Evolutionary conservation across 164 flowering plant genomes (phyloP).

Genomic region (Buxus sempervirens): DNA sequence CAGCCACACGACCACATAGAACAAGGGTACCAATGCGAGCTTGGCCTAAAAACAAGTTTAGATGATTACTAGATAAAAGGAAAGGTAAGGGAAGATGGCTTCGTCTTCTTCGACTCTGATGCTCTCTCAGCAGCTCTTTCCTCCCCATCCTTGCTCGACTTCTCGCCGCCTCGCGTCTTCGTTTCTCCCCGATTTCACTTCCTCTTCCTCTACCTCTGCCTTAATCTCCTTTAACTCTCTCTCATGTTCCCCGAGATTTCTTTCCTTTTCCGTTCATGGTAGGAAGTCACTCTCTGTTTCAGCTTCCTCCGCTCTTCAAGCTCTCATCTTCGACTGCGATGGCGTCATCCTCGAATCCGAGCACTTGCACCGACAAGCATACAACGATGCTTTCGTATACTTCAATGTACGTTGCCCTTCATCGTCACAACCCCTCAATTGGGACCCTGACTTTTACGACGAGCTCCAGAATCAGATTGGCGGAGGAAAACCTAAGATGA

Average conservation of each 20-base stretch:
- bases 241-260: not conserved
- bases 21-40: too few relatives aligned
- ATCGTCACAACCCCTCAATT: conserved; percentile 47
- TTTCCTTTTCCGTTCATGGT: not conserved
- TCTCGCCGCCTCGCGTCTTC: conserved; percentile 5
- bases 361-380: conserved; percentile 87
- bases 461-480: conserved; percentile 83
- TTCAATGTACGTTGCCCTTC: conserved; percentile 75
- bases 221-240: not conserved
- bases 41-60: too few relatives aligned
- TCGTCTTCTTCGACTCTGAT: conserved; percentile 4
- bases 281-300: conserved; percentile 10
- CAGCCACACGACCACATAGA: too few relatives aligned
- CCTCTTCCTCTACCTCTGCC: conserved; percentile 6
- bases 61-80: too few relatives aligned
- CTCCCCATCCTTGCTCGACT: not conserved
- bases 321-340: conserved; percentile 93
- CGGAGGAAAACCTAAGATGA: conserved; percentile 97
- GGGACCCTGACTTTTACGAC: conserved; percentile 83
- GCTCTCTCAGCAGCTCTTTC: not conserved
- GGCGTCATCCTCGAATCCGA: conserved; percentile 96
- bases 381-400: conserved; percentile 81
- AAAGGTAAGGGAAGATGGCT: not conserved
- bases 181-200: conserved; percentile 2
- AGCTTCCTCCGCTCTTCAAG: conserved; percentile 41